Evolutionary conservation across 2,329 filamentous ascomycete species (phyloP).

Genomic region (Aspergillus sp.): DNA sequence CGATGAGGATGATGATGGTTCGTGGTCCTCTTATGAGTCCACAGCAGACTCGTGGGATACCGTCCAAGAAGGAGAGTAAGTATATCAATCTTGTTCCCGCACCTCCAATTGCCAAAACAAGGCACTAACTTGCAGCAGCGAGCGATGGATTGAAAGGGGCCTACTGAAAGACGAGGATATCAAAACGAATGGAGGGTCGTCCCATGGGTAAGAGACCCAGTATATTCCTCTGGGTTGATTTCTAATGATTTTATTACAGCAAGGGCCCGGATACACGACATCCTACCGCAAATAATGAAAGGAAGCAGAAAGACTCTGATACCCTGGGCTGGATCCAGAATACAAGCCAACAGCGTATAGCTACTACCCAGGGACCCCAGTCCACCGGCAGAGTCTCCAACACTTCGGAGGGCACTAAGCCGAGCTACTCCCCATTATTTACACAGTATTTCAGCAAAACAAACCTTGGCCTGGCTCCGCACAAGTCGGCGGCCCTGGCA

Average conservation of each 20-base stretch:
- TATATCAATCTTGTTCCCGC: not conserved
- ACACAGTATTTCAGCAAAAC: constrained; percentile 14
- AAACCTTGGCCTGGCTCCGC: constrained; percentile 9
- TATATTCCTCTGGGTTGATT: not conserved
- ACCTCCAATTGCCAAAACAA: not conserved
- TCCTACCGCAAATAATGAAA: not conserved
- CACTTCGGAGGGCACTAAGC: constrained; percentile 3
- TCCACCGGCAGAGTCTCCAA: not conserved
- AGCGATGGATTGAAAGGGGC: constrained; percentile 5
- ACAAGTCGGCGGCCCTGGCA: constrained; percentile 21
- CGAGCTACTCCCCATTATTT: constrained; percentile 11
- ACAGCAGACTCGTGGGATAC: constrained; percentile 19
- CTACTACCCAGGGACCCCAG: not conserved
- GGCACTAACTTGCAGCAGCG: constrained; percentile 7
- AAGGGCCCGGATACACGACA: not conserved
- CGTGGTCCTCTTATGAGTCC: constrained; percentile 11
- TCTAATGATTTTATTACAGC: not conserved
- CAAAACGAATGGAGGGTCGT: not conserved
- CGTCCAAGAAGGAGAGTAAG: constrained; percentile 14
- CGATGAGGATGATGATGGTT: constrained; percentile 9
- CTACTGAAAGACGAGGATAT: not conserved
- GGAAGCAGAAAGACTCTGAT: constrained; percentile 1
- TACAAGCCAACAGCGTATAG: not conserved
- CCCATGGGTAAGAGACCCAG: not conserved
- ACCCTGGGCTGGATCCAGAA: constrained; percentile 3